Conservation (phyloP, 192 early-diverging fungal genomes). For the Chytriomyces hyalinus region DNA sequence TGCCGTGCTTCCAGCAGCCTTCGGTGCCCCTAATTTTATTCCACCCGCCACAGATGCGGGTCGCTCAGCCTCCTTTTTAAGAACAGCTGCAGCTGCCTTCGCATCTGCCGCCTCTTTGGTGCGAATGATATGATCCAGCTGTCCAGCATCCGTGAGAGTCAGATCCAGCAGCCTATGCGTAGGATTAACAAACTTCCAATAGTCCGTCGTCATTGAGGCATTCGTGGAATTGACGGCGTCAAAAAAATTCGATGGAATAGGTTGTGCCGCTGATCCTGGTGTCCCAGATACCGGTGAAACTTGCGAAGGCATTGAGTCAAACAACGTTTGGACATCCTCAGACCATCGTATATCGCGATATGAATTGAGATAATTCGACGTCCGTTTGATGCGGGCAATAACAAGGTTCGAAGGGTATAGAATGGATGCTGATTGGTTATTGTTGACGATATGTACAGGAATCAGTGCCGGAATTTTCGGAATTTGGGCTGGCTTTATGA, state of each 20-base stretch:
- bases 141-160: conserved; percentile 11
- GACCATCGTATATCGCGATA: conserved; percentile 1
- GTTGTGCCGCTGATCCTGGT: neutral
- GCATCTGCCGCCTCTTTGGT: neutral
- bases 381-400: neutral
- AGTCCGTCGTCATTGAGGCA: neutral
- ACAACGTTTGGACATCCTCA: neutral
- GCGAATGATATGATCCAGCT: conserved; percentile 7
- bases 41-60: neutral
- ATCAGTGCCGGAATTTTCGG: neutral
- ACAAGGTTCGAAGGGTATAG: neutral
- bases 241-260: neutral
- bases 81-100: neutral
- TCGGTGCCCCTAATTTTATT: neutral
- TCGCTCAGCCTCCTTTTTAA: neutral
- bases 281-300: neutral
- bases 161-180: conserved; percentile 13
- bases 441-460: neutral
- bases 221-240: neutral
- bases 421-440: neutral
- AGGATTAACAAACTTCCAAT: conserved; percentile 17
- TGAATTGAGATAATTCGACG: neutral
- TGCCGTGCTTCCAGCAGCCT: neutral
- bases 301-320: neutral
- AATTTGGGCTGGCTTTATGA: neutral